Evolutionary conservation across 192 early-diverging fungal genomes (phyloP).

Genomic region (Entomortierella chlamydospora): DNA sequence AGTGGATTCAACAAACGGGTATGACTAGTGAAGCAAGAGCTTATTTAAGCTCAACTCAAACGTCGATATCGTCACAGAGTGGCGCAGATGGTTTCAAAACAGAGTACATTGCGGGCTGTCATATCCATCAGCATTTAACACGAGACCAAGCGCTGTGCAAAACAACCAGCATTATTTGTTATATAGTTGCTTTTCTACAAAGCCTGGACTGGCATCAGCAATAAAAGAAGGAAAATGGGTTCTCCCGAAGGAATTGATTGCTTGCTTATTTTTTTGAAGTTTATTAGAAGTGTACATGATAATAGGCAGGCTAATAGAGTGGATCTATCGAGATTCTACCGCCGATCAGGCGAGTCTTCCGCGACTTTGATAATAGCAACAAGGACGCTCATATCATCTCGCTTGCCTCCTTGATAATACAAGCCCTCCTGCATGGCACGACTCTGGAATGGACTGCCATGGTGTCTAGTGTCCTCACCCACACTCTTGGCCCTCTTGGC

Average conservation of each 20-base stretch:
- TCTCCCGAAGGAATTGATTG: not conserved
- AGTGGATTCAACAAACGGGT: constrained; percentile 17
- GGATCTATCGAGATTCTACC: constrained; percentile 1
- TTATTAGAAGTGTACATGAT: not conserved
- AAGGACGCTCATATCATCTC: constrained; percentile 94
- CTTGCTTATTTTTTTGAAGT: not conserved
- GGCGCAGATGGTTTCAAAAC: not conserved
- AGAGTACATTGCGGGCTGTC: not conserved
- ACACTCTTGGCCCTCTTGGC: constrained; percentile 80
- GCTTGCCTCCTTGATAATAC: constrained; percentile 94
- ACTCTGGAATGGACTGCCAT: constrained; percentile 89
- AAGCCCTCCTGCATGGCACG: constrained; percentile 95
- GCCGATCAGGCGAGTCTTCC: constrained; percentile 48
- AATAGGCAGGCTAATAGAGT: too few species aligned
- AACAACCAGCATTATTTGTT: constrained; percentile 10
- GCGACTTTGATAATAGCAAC: constrained; percentile 82
- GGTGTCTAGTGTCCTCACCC: constrained; percentile 82
- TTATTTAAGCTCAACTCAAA: not conserved
- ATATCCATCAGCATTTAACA: not conserved
- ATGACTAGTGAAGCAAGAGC: not conserved
- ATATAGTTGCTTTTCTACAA: constrained; percentile 2
- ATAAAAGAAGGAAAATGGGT: not conserved
- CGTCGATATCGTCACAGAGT: not conserved
- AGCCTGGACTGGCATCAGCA: constrained; percentile 43
- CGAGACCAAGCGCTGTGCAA: constrained; percentile 5